phyloP scores from a whole-genome alignment of 1,139 yeast species.

The Oligophagozyma castellii region DNA sequence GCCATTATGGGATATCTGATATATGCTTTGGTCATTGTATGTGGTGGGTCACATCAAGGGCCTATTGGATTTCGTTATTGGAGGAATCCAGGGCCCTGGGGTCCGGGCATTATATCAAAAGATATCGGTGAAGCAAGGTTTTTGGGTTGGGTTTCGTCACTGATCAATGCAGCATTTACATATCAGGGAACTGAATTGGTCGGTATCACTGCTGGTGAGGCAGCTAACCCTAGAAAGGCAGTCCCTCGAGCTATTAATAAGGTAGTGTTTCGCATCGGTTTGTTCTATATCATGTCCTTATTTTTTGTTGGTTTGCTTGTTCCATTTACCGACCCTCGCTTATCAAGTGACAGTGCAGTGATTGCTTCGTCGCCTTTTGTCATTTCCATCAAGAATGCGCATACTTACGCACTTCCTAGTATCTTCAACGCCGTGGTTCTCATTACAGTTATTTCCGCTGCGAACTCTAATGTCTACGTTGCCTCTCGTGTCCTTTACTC shows the following conservation, averaged over 20 bases:
- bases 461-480: slow-evolving; percentile 65
- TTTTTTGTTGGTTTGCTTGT: slow-evolving; percentile 65
- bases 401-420: slow-evolving; percentile 55
- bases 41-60: slow-evolving; percentile 58
- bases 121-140: slow-evolving; percentile 39
- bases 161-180: slow-evolving; percentile 65
- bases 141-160: slow-evolving; percentile 45
- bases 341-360: slow-evolving; percentile 20
- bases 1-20: slow-evolving; percentile 62
- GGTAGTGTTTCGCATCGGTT: slow-evolving; percentile 62
- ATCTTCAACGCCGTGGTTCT: slow-evolving; percentile 68
- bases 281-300: slow-evolving; percentile 56
- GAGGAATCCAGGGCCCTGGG: slow-evolving; percentile 49
- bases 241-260: slow-evolving; percentile 69
- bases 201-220: slow-evolving; percentile 68
- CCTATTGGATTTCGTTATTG: slow-evolving; percentile 69
- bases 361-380: slow-evolving; percentile 71
- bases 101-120: slow-evolving; percentile 34
- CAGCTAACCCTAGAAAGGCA: slow-evolving; percentile 60
- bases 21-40: slow-evolving; percentile 54
- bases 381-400: slow-evolving; percentile 51
- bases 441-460: slow-evolving; percentile 61
- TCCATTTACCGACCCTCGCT: slow-evolving; percentile 45
- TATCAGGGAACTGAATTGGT: slow-evolving; percentile 67
- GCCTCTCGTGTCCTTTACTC: slow-evolving; percentile 66